Base-by-base conservation (phyloP, 208 protist species). In the Acanthamoeba lenticulata region DNA sequence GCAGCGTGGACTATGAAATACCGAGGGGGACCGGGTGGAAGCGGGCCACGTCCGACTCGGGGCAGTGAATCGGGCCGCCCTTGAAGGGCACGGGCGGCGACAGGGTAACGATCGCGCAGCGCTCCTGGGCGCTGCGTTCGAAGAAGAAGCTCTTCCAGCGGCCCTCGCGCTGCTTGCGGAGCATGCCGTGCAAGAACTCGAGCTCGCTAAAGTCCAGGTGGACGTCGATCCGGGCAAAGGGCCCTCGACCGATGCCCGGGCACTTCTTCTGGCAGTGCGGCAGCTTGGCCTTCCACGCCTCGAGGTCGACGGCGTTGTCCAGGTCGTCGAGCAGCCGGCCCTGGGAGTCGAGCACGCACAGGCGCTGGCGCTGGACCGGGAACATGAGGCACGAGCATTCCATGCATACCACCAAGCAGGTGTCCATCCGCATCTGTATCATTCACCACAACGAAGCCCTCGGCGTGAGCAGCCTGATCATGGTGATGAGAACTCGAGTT, bases 131-230 rank as follows among this genome's bases (percentile, higher is more conserved):
- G 32, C 32, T 77, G 32, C 67, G 34, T 34, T 77, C 67, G 38
- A 77, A 77, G 34, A 77, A 77, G 67, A 77, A 77, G 34, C 21
- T 34, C 67, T 77, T 77, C 67, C 67, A 77, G 34, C 32, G 38
- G 36, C 19, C 38, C 34, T 77, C 67, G 34, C 15, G 7, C 6
- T 77, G 13, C 1, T 77, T 34, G 6, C 57, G n/a, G 67, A 77
- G 6, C 67, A 77, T 77, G 32, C 32, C 67, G 34, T 44, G 32
- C 67, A 77, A 21, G 67, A 77, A 77, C 9, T 45, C 38, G 67
- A 77, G 67, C 15, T 77, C 67, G 32, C 67, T 29, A 45, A 45
- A 77, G 67, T 77, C 67, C 19, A 77, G 36, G 67, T 34, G 67
- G 19, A 44, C 38, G 32, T 77, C 67, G 38, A 77, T 77, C 9